Evolutionary conservation across 2,329 filamentous ascomycete genomes (phyloP), one percentile per base, ranked within the genome.

Genomic region (Colletotrichum higginsianum): DNA sequence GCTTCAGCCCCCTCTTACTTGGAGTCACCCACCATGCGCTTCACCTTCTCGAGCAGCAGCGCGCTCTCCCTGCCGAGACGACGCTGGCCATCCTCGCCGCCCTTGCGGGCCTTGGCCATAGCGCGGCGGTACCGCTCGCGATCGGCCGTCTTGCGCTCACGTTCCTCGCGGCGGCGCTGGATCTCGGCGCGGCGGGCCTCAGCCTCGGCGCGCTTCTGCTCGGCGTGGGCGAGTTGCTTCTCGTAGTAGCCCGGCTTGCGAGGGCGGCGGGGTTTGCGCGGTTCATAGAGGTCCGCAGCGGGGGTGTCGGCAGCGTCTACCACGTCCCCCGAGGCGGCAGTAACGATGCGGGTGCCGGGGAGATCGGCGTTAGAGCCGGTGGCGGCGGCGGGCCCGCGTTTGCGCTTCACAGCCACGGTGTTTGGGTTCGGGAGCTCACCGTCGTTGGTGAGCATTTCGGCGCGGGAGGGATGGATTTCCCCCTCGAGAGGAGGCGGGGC

Each of bases 41-140:
- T 92, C 44, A 96, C 92, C 82, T 92, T 94, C 77, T 94, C 92
- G 67, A 98, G 83, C 76, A 98, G 77, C 47, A 96, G 86, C 44
- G 87, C 88, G 76, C 94, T 95, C 85, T 97, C 94, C 72, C 94
- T 87, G 2, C 95, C 95, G 58, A 98, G 81, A 83, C 94, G 95
- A 80, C 92, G 89, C 83, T 93, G 91, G 13, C 94, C 94, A 78
- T 93, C 89, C 75, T 85, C 80, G 74, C 77, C 82, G 38, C 90
- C 91, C 80, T 92, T 90, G 46, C 92, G 90, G 62, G 95, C 94
- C 80, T 92, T 92, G 74, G 93, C 92, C 80, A 94, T 89, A 74
- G 92, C 90, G 75, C 88, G 90, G 71, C 90, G 87, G 77, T 92
- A 89, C 72, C 86, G 86, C 75, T 90, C 86, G 15, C 92, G 90